Percentiles rank a stretch among this genome's conserved stretches.
Conservation (phyloP, 2,329 filamentous ascomycete species). For the Apiospora koreana region DNA sequence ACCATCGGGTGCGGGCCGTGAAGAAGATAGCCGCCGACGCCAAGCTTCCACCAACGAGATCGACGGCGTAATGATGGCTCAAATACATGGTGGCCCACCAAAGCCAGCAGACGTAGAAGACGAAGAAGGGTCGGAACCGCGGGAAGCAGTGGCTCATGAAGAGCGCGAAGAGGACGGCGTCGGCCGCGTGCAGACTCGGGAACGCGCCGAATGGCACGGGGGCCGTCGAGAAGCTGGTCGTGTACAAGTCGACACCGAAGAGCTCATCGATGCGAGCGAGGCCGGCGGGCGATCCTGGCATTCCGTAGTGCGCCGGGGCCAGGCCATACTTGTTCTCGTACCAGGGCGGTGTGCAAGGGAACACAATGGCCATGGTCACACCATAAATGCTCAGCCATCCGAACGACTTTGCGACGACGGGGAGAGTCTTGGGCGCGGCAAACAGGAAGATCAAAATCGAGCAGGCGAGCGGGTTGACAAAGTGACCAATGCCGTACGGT, state of each 20-base stretch:
- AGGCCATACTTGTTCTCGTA: constrained; percentile 93
- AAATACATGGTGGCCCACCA: constrained; percentile 99
- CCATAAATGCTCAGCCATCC: constrained; percentile 91
- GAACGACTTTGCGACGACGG: constrained; percentile 83
- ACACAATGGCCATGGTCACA: constrained; percentile 83
- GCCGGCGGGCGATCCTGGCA: constrained; percentile 85
- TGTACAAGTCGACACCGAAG: constrained; percentile 92
- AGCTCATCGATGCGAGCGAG: constrained; percentile 85
- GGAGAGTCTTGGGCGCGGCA: constrained; percentile 79
- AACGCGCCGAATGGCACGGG: constrained; percentile 95
- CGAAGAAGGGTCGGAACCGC: constrained; percentile 74
- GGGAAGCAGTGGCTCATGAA: constrained; percentile 96
- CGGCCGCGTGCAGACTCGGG: constrained; percentile 87
- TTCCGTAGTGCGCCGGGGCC: constrained; percentile 88
- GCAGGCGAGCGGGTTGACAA: constrained; percentile 80
- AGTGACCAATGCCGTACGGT: constrained; percentile 90
- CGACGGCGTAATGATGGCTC: constrained; percentile 94
- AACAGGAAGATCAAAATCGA: constrained; percentile 83
- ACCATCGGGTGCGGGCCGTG: constrained; percentile 74
- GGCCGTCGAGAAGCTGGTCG: constrained; percentile 85
- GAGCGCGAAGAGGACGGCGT: constrained; percentile 84
- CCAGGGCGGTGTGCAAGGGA: constrained; percentile 95
- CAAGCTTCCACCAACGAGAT: constrained; percentile 83
- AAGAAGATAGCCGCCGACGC: constrained; percentile 80
- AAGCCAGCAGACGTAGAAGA: constrained; percentile 86